Evolutionary conservation across 495 filamentous ascomycete species (phyloP), one percentile per base, ranked within the genome.

Genomic region (Amniculicola lignicola): DNA sequence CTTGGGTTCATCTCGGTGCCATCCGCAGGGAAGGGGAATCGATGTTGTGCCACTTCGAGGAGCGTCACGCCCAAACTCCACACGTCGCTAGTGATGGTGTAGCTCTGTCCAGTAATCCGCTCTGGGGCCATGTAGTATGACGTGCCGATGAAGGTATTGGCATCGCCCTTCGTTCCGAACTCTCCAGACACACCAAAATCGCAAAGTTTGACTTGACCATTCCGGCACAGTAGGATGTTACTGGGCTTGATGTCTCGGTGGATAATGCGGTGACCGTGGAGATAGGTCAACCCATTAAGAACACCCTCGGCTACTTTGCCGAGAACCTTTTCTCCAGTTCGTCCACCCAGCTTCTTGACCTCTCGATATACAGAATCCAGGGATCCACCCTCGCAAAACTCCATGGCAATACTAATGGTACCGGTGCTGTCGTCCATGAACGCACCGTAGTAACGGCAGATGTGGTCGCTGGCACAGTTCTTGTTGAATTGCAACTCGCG

Each of bases 51-150:
- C 44, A 98, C 94, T 77, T 98, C 93, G 33, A 98, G 83, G 39
- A 98, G 75, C 2, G 94, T 96, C 51, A 98, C 93, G 57, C 93
- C 93, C 10, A 95, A 82, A 12, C 89, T 95, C 93, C 93, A 98
- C 48, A 98, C 93, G 64, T 98, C 93, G 2, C 89, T 95, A 1
- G 91, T 98, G 72, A 98, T 98, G 48, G 94, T 98, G 70, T 98
- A 98, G 14, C 85, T 88, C 74, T 96, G 88, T 43, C 93, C 93
- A 1, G 91, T 96, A 70, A 98, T 98, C 39, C 93, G 86, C 70
- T 98, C 93, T 0, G 93, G 93, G 3, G 93, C 94, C 93, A 98
- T 98, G 75, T 98, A 98, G 71, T 97, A 97, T 16, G 89, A 94
- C 28, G 93, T 98, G 21, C 93, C 93, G 67, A 98, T 98, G 67